Evolutionary conservation across 768 basidiomycete genomes (phyloP), one percentile per base, ranked within the genome.

Genomic region (Bullera alba): DNA sequence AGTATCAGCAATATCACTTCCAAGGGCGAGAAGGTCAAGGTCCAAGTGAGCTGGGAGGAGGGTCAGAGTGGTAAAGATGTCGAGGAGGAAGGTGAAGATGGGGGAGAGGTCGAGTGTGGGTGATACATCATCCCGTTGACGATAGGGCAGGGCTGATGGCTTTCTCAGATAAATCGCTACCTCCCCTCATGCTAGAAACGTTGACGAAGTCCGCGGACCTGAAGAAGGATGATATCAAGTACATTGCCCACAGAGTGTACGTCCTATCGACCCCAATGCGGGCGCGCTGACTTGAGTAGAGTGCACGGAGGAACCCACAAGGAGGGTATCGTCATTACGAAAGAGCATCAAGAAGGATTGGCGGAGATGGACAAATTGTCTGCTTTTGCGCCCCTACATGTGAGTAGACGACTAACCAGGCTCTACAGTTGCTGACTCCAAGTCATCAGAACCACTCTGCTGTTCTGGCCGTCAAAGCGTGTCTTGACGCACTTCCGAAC

Each of bases 291-390:
- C 65, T 14, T 22, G 12, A 79, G 83, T 30, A 83, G 91, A 36
- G 91, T 95, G 1, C 91, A 93, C 58, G 91, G 91, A 2, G 90
- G 89, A 2, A 79, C 82, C 38, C 86, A 84, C 58, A 74, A 75
- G n/a, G 76, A 80, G 25, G 85, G 87, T 0, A 80, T 88, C 17
- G 50, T 80, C 30, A 81, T 95, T 51, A 80, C 78, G 34, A 75
- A 82, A 30, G 77, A 83, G 46, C 80, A 85, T 28, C 83, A 81
- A 63, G 77, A 84, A 50, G 82, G 85, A 50, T 82, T 92, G 46
- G 79, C 84, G 55, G 77, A 77, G 21, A 77, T 92, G 38, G 85
- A 87, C 3, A 82, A 84, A 58, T 76, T 76, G 30, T 71, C 68
- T 32, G 65, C 69, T 26, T 75, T 92, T 34, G 88, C 87, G 0